Percentiles rank a stretch among this genome's conserved stretches.
Evolutionary conservation across 345 rosid species (phyloP).

Genomic region (Citrus unshiu): DNA sequence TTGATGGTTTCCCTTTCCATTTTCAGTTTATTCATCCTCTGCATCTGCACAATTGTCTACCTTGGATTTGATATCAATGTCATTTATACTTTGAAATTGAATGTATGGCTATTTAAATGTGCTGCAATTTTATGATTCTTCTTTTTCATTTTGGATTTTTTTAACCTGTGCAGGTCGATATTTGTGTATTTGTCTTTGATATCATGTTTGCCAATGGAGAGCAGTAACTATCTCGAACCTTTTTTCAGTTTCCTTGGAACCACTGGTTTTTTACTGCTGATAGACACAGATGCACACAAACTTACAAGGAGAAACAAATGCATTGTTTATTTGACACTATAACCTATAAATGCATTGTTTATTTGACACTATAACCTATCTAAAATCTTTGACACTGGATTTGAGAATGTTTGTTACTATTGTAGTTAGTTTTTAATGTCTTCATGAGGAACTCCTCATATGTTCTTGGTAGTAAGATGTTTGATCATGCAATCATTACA

Average conservation of each 20-base stretch:
- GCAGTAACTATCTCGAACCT: constrained; percentile 49
- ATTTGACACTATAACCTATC: not conserved
- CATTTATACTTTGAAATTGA: not conserved
- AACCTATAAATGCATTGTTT: not conserved
- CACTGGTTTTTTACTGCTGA: not conserved
- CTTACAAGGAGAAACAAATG: not conserved
- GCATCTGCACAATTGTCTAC: not conserved
- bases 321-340: not conserved
- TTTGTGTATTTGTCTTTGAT: constrained; percentile 80
- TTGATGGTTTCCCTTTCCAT: not conserved
- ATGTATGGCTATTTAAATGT: not conserved
- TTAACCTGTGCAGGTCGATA: constrained; percentile 62
- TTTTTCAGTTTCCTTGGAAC: constrained; percentile 6
- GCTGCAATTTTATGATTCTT: not conserved
- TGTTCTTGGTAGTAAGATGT: not conserved
- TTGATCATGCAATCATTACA: not conserved
- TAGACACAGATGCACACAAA: not conserved
- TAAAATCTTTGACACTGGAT: not conserved
- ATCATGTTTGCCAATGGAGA: constrained; percentile 86
- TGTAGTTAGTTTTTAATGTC: too few relatives aligned
- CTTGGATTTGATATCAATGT: not conserved
- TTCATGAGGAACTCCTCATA: not conserved
- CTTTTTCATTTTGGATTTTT: constrained; percentile 5
- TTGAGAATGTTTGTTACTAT: not conserved
- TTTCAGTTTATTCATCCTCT: not conserved